Percentiles rank a stretch among this genome's conserved stretches.
These are phyloP conservation scores for Prosopis cineraria DNA, from an alignment of 306 rosid species.

Conservation along the genomic window DNA sequence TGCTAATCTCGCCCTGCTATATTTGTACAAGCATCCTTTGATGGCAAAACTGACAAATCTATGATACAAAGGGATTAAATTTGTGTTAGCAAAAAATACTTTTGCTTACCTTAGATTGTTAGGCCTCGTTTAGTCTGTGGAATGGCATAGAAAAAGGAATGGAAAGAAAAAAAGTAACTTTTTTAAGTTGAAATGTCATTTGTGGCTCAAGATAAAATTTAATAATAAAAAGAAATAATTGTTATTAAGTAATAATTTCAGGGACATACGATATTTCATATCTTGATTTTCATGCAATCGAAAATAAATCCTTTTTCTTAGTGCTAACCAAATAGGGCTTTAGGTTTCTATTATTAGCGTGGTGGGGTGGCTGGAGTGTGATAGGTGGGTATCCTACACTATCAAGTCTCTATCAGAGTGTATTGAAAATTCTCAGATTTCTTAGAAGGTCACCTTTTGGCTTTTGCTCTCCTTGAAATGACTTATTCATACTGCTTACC, in stretches of 20 bases:
- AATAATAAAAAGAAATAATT: not conserved
- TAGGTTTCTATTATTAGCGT: not conserved
- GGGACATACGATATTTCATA: no score
- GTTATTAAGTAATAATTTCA: not conserved
- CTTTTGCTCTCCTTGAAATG: not conserved
- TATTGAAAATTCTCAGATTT: not conserved
- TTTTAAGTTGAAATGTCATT: not conserved
- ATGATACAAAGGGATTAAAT: not conserved
- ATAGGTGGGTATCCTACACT: no score
- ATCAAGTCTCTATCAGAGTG: no score
- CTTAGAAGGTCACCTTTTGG: not conserved
- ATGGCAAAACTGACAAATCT: not conserved
- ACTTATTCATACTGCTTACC: not conserved
- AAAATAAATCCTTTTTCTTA: not conserved
- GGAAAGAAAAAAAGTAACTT: not conserved
- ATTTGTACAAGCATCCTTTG: conserved; percentile 35
- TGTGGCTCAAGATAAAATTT: not conserved
- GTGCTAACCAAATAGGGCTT: not conserved
- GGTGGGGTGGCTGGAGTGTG: not conserved
- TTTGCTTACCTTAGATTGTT: not conserved
- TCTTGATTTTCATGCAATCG: not conserved
- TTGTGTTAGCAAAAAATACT: not conserved
- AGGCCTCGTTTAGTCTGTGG: not conserved
- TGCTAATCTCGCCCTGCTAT: not conserved
- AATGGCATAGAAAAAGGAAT: not conserved